phyloP scores from a whole-genome alignment of 805 yeast genomes.

The Schizosaccharomyces osmophilus region DNA sequence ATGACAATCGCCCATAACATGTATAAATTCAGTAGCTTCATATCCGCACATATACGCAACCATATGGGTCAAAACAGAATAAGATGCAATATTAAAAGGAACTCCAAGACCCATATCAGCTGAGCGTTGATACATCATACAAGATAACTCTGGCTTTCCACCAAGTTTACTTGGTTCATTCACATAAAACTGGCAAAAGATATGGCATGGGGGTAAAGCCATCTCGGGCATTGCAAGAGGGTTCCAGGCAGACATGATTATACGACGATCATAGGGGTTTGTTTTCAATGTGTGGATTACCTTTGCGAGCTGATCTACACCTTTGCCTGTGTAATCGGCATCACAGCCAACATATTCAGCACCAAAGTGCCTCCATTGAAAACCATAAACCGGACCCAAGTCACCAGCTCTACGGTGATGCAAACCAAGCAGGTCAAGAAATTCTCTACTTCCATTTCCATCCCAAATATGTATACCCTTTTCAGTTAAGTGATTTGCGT shows the following conservation, averaged over 20 bases:
- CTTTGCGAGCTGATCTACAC: slow-evolving; percentile 69
- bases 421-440: slow-evolving; percentile 60
- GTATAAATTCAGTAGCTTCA: slow-evolving; percentile 89
- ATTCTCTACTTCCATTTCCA: slow-evolving; percentile 89
- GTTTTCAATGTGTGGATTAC: slow-evolving; percentile 57
- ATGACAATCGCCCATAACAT: slow-evolving; percentile 91
- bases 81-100: slow-evolving; percentile 93
- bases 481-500: slow-evolving; percentile 52
- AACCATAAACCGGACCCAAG: slow-evolving; percentile 93
- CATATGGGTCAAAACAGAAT: slow-evolving; percentile 79
- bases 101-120: slow-evolving; percentile 99
- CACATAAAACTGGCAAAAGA: slow-evolving; percentile 84
- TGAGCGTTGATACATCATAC: slow-evolving; percentile 85
- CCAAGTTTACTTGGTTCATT: slow-evolving; percentile 11
- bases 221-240: slow-evolving; percentile 80
- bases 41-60: slow-evolving; percentile 84
- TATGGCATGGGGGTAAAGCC: slow-evolving; percentile 98
- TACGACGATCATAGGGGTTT: slow-evolving; percentile 84
- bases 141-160: slow-evolving; percentile 44
- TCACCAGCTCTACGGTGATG: slow-evolving; percentile 71
- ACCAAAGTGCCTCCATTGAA: slow-evolving; percentile 98
- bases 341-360: slow-evolving; percentile 76
- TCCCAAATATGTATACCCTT: slow-evolving; percentile 96
- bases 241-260: slow-evolving; percentile 92
- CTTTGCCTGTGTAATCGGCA: slow-evolving; percentile 64